Evolutionary conservation across 192 early-diverging fungal genomes (phyloP).

Genomic region (Pilaira anomala): DNA sequence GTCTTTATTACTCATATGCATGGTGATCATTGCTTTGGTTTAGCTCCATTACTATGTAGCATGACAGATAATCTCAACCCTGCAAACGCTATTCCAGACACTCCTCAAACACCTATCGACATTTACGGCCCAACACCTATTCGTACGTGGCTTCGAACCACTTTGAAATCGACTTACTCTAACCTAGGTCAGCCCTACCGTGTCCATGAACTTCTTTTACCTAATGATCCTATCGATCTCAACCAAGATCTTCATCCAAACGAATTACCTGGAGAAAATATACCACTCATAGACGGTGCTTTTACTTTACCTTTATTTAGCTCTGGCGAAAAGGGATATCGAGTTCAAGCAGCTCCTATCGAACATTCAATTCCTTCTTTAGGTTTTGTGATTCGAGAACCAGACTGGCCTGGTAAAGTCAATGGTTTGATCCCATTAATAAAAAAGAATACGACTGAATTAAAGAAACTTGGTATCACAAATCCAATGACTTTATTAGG

Average conservation of each 20-base stretch:
- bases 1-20: constrained; percentile 54
- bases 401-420: constrained; percentile 34
- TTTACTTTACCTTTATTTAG: neutral
- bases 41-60: constrained; percentile 49
- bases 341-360: constrained; percentile 43
- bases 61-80: constrained; percentile 25
- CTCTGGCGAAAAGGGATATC: neutral
- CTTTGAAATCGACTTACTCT: constrained; percentile 36
- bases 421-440: constrained; percentile 37
- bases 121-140: constrained; percentile 49
- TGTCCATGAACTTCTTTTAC: constrained; percentile 44
- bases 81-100: neutral
- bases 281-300: neutral
- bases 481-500: constrained; percentile 50
- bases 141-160: constrained; percentile 41
- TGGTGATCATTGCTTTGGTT: constrained; percentile 53
- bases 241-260: constrained; percentile 14
- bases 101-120: constrained; percentile 29
- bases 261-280: constrained; percentile 27
- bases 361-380: constrained; percentile 51
- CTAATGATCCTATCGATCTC: constrained; percentile 20
- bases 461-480: constrained; percentile 30
- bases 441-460: constrained; percentile 35
- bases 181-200: constrained; percentile 33
- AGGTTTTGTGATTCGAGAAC: constrained; percentile 48